phyloP scores from a whole-genome alignment of 179 eudicot genomes.

The Beta corolliflora region DNA sequence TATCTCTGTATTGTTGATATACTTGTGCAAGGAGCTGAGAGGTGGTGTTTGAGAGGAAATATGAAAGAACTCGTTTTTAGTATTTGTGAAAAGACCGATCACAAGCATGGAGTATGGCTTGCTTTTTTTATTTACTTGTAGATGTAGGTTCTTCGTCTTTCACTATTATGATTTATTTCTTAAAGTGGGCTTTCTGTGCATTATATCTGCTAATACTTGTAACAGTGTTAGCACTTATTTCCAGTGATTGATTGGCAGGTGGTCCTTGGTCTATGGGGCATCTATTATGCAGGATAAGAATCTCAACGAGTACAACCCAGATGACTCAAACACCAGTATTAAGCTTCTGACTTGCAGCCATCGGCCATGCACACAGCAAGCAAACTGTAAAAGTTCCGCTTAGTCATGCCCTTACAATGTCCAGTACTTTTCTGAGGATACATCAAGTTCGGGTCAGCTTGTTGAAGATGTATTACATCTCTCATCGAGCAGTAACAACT shows the following conservation, averaged over 20 bases:
- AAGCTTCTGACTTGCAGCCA: slow-evolving; percentile 68
- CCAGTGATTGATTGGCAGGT: slow-evolving; percentile 99
- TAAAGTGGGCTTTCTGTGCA: slow-evolving; percentile 10
- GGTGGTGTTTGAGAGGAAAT: slow-evolving; percentile 4
- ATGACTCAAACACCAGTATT: slow-evolving; percentile 77
- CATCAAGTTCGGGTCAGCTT: slow-evolving; percentile 87
- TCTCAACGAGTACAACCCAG: slow-evolving; percentile 72
- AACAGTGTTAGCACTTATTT: slow-evolving; percentile 84
- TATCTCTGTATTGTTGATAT: too few relatives aligned
- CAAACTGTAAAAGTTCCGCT: slow-evolving; percentile 59
- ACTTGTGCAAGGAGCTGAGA: too few relatives aligned
- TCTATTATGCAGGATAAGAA: slow-evolving; percentile 99
- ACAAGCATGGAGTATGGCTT: too few relatives aligned
- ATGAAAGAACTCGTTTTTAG: not conserved
- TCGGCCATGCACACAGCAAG: slow-evolving; percentile 62
- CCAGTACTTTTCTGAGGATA: slow-evolving; percentile 57
- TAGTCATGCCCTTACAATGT: slow-evolving; percentile 74
- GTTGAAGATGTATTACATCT: too few relatives aligned
- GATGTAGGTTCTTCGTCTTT: not conserved
- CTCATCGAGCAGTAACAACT: too few relatives aligned
- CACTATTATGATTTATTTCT: not conserved
- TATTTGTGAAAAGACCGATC: not conserved
- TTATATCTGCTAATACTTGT: slow-evolving; percentile 30
- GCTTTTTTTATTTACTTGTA: too few relatives aligned
- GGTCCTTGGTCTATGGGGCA: slow-evolving; percentile 99